phyloP scores from a whole-genome alignment of 2,329 filamentous ascomycete species.

The Neocucurbitaria cava region DNA sequence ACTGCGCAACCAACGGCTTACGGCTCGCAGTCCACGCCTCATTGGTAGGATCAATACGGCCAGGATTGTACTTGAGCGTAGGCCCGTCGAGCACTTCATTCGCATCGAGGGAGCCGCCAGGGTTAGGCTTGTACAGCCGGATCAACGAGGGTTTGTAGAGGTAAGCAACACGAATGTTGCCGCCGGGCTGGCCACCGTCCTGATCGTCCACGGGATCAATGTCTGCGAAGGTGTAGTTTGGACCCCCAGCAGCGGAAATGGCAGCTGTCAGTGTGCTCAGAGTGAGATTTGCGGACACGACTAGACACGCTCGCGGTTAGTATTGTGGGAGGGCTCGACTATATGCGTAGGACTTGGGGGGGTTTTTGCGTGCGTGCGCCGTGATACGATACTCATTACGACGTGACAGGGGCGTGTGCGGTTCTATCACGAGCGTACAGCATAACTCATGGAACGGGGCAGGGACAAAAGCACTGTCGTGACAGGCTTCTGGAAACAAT shows the following conservation, averaged over 20 bases:
- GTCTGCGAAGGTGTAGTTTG: constrained; percentile 65
- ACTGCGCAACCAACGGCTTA: constrained; percentile 72
- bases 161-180: constrained; percentile 75
- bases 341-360: constrained; percentile 6
- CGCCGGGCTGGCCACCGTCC: constrained; percentile 72
- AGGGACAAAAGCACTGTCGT: constrained; percentile 2
- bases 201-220: constrained; percentile 65
- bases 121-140: constrained; percentile 65
- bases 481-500: constrained; percentile 2
- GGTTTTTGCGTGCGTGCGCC: not conserved
- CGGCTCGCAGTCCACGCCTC: constrained; percentile 66
- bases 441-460: not conserved
- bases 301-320: constrained; percentile 15
- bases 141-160: constrained; percentile 69
- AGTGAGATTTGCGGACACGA: constrained; percentile 65
- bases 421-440: constrained; percentile 8
- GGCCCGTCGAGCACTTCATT: constrained; percentile 66
- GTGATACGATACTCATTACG: not conserved
- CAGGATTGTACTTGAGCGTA: constrained; percentile 71
- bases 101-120: constrained; percentile 61
- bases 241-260: constrained; percentile 59
- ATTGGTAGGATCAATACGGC: constrained; percentile 69
- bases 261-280: constrained; percentile 62
- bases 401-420: not conserved
- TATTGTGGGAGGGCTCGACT: not conserved